Conservation (phyloP, 805 yeast genomes). For the Candida ovalis region DNA sequence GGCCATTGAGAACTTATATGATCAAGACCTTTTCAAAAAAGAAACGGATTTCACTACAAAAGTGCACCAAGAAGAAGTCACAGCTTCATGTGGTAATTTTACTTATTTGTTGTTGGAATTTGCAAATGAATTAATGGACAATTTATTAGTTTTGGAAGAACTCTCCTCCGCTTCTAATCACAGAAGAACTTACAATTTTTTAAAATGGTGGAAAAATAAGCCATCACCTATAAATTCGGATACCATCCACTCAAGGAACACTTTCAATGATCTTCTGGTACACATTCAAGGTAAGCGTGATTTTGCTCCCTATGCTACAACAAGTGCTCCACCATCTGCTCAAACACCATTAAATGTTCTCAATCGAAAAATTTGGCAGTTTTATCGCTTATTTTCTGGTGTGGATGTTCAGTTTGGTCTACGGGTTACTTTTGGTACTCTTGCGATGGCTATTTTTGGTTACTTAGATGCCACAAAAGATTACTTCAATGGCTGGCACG, state of each 20-base stretch:
- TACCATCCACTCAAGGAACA: slow-evolving; percentile 8
- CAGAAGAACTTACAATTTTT: slow-evolving; percentile 46
- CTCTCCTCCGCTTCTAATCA: slow-evolving; percentile 4
- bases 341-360: slow-evolving; percentile 10
- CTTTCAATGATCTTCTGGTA: slow-evolving; percentile 35
- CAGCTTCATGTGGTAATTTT: slow-evolving; percentile 82
- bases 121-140: slow-evolving; percentile 51
- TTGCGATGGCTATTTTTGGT: slow-evolving; percentile 62
- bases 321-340: background rate
- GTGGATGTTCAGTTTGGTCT: slow-evolving; percentile 76
- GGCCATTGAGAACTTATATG: slow-evolving; percentile 57
- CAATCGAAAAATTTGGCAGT: slow-evolving; percentile 43
- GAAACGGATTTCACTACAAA: slow-evolving; percentile 36
- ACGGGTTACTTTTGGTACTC: slow-evolving; percentile 75
- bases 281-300: slow-evolving; percentile 8
- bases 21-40: slow-evolving; percentile 46
- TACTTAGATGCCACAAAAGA: slow-evolving; percentile 53
- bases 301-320: background rate
- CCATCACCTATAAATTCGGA: background rate
- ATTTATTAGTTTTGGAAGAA: slow-evolving; percentile 41
- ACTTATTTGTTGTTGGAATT: slow-evolving; percentile 60
- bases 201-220: slow-evolving; percentile 44
- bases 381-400: slow-evolving; percentile 49
- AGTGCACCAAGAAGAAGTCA: slow-evolving; percentile 72
- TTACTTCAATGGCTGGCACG: slow-evolving; percentile 61